Evolutionary conservation across 108 stramenopile species (phyloP).

Genomic region (Skeletonema costatum): DNA sequence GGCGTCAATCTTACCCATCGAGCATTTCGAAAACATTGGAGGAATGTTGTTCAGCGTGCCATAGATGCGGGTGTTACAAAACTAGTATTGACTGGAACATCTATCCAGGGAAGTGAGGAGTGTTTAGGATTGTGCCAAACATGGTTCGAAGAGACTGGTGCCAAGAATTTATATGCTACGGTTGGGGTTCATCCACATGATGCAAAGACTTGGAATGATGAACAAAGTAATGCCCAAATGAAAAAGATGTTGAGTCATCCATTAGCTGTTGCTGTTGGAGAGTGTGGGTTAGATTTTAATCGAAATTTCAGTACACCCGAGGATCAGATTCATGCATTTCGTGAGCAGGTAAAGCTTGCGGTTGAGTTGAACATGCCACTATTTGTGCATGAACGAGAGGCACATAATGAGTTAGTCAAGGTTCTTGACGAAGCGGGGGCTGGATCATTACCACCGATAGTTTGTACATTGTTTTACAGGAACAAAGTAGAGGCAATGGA

Average conservation of each 20-base stretch:
- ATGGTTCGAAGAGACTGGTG: conserved; percentile 46
- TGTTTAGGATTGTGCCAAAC: conserved; percentile 39
- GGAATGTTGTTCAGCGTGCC: conserved; percentile 47
- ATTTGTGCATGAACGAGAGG: conserved; percentile 64
- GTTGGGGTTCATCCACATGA: conserved; percentile 62
- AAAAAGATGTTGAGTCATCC: conserved; percentile 30
- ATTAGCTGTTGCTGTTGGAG: conserved; percentile 50
- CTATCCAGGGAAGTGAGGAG: conserved; percentile 24
- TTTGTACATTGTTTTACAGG: conserved; percentile 68
- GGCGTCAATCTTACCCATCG: conserved; percentile 28
- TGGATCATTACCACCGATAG: conserved; percentile 42
- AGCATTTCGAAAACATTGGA: conserved; percentile 51
- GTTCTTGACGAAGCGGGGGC: conserved; percentile 41
- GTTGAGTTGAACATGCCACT: conserved; percentile 46
- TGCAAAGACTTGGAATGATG: conserved; percentile 46
- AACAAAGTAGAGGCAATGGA: conserved; percentile 38
- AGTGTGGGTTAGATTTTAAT: conserved; percentile 64
- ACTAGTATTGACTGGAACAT: conserved; percentile 51
- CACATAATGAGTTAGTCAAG: conserved; percentile 36
- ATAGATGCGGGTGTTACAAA: conserved; percentile 51
- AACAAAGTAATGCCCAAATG: conserved; percentile 8
- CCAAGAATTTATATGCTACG: conserved; percentile 36
- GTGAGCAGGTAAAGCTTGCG: conserved; percentile 49
- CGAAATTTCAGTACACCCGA: conserved; percentile 48
- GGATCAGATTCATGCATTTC: conserved; percentile 54